These are phyloP conservation scores for Hygrophoropsis aurantiaca DNA, from an alignment of 768 basidiomycete genomes.

Conservation along the genomic window DNA sequence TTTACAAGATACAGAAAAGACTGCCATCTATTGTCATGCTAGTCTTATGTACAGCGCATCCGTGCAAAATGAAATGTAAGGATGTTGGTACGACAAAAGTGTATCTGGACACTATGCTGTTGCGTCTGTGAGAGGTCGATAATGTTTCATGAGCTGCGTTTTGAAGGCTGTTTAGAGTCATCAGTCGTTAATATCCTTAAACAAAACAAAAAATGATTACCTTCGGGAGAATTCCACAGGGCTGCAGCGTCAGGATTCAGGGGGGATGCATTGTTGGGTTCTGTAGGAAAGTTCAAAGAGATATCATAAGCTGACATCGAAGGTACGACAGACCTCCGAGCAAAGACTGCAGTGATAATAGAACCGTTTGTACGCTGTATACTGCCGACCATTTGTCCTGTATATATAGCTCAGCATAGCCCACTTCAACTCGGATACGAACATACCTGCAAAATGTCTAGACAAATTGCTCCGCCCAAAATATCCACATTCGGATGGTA, in stretches of 20 bases:
- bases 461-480: conserved; percentile 71
- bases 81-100: too few species aligned
- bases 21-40: conserved; percentile 12
- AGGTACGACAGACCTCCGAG: conserved; percentile 67
- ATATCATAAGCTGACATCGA: background rate
- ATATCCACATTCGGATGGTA: conserved; percentile 92
- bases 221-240: conserved; percentile 73
- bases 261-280: conserved; percentile 92
- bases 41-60: conserved; percentile 6
- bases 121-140: conserved; percentile 50
- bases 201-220: too few species aligned
- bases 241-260: conserved; percentile 84
- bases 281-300: conserved; percentile 35
- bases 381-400: conserved; percentile 95
- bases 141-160: conserved; percentile 67
- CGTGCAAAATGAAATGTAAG: too few species aligned
- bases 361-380: conserved; percentile 87
- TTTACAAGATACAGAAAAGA: background rate
- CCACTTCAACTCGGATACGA: too few species aligned
- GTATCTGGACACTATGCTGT: conserved; percentile 23
- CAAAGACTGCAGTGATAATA: conserved; percentile 84
- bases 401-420: conserved; percentile 8
- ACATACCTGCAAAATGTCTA: conserved; percentile 82
- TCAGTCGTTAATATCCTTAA: too few species aligned
- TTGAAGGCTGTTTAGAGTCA: conserved; percentile 82